phyloP scores from a whole-genome alignment of 2,329 filamentous ascomycete species.

The Talaromyces verruculosus region DNA sequence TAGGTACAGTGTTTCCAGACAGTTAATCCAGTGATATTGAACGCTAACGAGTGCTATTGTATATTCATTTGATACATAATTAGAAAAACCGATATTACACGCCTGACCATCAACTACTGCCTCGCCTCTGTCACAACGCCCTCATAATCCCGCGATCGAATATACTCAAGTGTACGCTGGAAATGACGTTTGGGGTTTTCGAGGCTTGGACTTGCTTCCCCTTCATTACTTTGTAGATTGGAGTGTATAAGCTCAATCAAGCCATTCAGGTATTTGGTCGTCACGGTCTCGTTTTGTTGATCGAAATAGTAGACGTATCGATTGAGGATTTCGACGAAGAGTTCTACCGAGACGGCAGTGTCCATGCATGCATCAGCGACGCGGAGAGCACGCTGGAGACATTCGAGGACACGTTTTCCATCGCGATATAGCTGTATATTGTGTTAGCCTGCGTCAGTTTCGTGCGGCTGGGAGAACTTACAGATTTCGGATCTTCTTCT shows the following conservation, averaged over 20 bases:
- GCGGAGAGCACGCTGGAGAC: constrained; percentile 87
- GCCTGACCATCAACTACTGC: constrained; percentile 29
- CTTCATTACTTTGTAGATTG: constrained; percentile 81
- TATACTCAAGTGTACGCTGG: constrained; percentile 90
- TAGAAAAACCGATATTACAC: constrained; percentile 17
- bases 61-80: constrained; percentile 21
- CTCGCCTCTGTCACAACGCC: constrained; percentile 74
- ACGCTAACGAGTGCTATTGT: constrained; percentile 12
- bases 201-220: constrained; percentile 64
- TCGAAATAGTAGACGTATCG: constrained; percentile 99
- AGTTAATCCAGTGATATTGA: background rate
- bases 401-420: constrained; percentile 94
- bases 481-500: constrained; percentile 78
- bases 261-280: constrained; percentile 95
- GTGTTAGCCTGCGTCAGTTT: constrained; percentile 12
- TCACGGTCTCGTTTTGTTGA: constrained; percentile 97
- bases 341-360: constrained; percentile 90
- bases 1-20: background rate
- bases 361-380: constrained; percentile 99
- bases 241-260: constrained; percentile 98
- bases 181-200: constrained; percentile 94
- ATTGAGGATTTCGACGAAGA: constrained; percentile 98
- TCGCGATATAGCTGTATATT: constrained; percentile 79
- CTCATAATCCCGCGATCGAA: constrained; percentile 86
- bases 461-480: constrained; percentile 47